Evolutionary conservation across 345 rosid genomes (phyloP).

Genomic region (Cardamine chenopodiifolia): DNA sequence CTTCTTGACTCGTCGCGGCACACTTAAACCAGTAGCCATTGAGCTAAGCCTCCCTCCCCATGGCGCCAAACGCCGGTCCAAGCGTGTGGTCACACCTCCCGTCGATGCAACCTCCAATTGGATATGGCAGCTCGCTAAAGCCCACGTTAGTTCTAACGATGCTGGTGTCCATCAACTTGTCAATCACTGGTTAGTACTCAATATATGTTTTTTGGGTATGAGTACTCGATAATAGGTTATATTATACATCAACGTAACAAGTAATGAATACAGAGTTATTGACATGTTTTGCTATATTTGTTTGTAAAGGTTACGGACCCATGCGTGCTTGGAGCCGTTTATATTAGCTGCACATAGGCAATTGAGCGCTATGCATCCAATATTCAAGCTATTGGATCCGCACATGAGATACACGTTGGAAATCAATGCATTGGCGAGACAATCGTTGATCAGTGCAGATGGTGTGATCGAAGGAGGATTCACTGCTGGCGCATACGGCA

Average conservation of each 20-base stretch:
- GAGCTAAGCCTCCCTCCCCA: conserved; percentile 67
- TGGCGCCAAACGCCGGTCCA: conserved; percentile 50
- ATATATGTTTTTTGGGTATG: too few relatives aligned
- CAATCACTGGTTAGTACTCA: conserved; percentile 63
- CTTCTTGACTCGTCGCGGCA: conserved; percentile 68
- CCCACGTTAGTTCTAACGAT: conserved; percentile 91
- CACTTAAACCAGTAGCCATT: conserved; percentile 85
- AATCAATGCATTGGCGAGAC: conserved; percentile 87
- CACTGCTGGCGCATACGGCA: conserved; percentile 84
- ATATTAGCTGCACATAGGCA: conserved; percentile 92
- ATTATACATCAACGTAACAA: neutral
- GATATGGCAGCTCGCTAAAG: conserved; percentile 98
- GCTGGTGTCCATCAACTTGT: conserved; percentile 95
- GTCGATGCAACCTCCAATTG: conserved; percentile 74
- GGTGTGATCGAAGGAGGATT: conserved; percentile 89
- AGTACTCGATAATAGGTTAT: too few relatives aligned
- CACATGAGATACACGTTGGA: conserved; percentile 94
- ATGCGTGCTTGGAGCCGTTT: conserved; percentile 88
- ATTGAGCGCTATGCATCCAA: conserved; percentile 92
- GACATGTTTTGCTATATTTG: neutral
- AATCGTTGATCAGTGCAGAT: conserved; percentile 66
- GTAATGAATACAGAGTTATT: neutral
- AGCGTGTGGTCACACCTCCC: conserved; percentile 79
- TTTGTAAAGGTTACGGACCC: conserved; percentile 60
- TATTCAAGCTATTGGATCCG: conserved; percentile 87